Conservation (phyloP, 805 yeast species). For the Suhomyces pyralidae region DNA sequence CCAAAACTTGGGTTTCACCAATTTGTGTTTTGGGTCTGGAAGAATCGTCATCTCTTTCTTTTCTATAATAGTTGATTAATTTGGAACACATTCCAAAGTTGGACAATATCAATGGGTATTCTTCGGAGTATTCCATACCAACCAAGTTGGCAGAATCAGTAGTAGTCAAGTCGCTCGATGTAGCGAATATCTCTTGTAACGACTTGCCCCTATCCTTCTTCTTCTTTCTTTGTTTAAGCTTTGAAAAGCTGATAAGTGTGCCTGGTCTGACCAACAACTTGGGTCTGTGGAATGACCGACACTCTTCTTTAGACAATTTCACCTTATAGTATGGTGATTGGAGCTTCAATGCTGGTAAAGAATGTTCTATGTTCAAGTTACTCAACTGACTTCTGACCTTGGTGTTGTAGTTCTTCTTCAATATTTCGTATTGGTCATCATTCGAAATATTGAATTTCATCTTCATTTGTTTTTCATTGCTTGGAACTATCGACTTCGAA, state of each 20-base stretch:
- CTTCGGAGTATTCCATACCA: slow-evolving; percentile 87
- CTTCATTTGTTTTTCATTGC: slow-evolving; percentile 51
- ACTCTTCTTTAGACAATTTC: slow-evolving; percentile 58
- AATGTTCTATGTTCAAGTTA: slow-evolving; percentile 84
- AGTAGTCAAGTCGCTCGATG: slow-evolving; percentile 70
- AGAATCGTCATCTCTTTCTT: slow-evolving; percentile 73
- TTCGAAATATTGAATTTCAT: slow-evolving; percentile 80
- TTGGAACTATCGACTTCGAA: slow-evolving; percentile 44
- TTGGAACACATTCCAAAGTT: slow-evolving; percentile 96
- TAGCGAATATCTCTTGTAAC: slow-evolving; percentile 66
- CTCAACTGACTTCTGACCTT: slow-evolving; percentile 92
- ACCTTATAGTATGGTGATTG: slow-evolving; percentile 93
- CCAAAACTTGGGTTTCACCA: slow-evolving; percentile 94
- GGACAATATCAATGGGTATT: slow-evolving; percentile 74
- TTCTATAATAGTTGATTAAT: slow-evolving; percentile 87
- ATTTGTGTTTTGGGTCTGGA: slow-evolving; percentile 82
- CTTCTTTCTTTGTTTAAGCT: slow-evolving; percentile 72
- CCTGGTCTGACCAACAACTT: slow-evolving; percentile 75
- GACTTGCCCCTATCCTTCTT: slow-evolving; percentile 88
- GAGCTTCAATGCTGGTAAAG: slow-evolving; percentile 79
- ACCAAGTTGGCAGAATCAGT: slow-evolving; percentile 81
- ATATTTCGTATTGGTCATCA: slow-evolving; percentile 77
- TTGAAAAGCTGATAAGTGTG: slow-evolving; percentile 69
- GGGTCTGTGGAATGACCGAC: slow-evolving; percentile 79
- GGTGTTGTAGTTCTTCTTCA: slow-evolving; percentile 83